These are phyloP conservation scores for Kwoniella pini DNA, from an alignment of 768 basidiomycete genomes.

Conservation along the genomic window DNA sequence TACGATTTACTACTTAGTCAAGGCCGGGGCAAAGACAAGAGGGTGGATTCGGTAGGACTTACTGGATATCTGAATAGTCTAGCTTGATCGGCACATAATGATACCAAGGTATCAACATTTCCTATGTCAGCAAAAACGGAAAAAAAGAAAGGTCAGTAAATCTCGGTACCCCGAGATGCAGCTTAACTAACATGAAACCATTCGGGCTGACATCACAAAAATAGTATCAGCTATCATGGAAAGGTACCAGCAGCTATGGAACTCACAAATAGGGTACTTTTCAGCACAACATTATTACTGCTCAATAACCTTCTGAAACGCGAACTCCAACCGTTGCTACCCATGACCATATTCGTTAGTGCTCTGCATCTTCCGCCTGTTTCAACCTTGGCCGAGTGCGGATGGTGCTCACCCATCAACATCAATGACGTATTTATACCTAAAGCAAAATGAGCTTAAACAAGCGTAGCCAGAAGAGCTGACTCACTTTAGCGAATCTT, in stretches of 20 bases:
- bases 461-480: background rate
- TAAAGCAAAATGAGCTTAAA: conserved; percentile 1
- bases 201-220: conserved; percentile 36
- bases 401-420: conserved; percentile 40
- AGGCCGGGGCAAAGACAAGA: background rate
- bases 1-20: background rate
- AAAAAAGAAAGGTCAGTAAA: background rate
- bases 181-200: conserved; percentile 39
- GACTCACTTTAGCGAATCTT: conserved; percentile 36
- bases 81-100: conserved; percentile 51
- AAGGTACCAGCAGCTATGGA: background rate
- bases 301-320: conserved; percentile 39
- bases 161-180: background rate
- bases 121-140: conserved; percentile 12
- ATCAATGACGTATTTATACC: conserved; percentile 48
- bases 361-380: too few species aligned
- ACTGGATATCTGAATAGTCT: conserved; percentile 52
- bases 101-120: conserved; percentile 49
- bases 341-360: background rate
- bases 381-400: background rate
- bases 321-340: conserved; percentile 50
- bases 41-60: too few species aligned
- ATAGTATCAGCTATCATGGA: background rate
- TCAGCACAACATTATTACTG: conserved; percentile 47
- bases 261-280: conserved; percentile 50